phyloP scores from a whole-genome alignment of 2,329 filamentous ascomycete genomes.

The Aulographum hederae region DNA sequence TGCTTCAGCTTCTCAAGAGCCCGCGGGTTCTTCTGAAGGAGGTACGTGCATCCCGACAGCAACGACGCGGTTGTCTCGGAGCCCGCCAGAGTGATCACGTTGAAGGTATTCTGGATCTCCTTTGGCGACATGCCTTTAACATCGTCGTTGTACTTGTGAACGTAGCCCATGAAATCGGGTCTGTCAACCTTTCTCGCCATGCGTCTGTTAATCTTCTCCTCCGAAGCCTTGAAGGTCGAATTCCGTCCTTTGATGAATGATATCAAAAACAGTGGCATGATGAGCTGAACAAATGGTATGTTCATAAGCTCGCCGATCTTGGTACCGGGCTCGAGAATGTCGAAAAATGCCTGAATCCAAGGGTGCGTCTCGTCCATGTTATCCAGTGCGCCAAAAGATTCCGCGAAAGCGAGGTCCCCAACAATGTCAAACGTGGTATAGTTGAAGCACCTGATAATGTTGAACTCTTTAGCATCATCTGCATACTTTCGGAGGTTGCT shows the following conservation, averaged over 20 bases:
- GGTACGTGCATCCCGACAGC: slow-evolving; percentile 4
- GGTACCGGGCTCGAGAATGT: too few species aligned
- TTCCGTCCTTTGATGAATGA: too few species aligned
- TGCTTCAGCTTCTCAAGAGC: slow-evolving; percentile 3
- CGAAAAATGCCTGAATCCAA: slow-evolving; percentile 3
- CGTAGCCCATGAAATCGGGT: slow-evolving; percentile 6
- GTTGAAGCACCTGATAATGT: slow-evolving; percentile 13
- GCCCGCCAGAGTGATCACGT: slow-evolving; percentile 7
- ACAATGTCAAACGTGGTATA: slow-evolving; percentile 13
- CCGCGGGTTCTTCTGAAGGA: slow-evolving; percentile 4
- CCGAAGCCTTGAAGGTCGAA: neutral
- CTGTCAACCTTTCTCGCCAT: too few species aligned
- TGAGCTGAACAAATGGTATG: too few species aligned
- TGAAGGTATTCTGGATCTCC: slow-evolving; percentile 16
- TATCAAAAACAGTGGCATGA: too few species aligned
- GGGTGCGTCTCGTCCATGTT: slow-evolving; percentile 1
- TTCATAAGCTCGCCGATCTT: too few species aligned
- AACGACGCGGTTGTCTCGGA: slow-evolving; percentile 6
- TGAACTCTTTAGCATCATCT: neutral
- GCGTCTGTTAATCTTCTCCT: too few species aligned
- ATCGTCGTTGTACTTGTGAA: neutral
- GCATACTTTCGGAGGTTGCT: slow-evolving; percentile 9
- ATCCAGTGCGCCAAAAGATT: slow-evolving; percentile 11
- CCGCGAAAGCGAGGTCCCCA: slow-evolving; percentile 12
- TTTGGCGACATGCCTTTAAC: too few species aligned